Evolutionary conservation across 2,329 filamentous ascomycete species (phyloP), one percentile per base, ranked within the genome.

Genomic region (Passalora sequoiae): DNA sequence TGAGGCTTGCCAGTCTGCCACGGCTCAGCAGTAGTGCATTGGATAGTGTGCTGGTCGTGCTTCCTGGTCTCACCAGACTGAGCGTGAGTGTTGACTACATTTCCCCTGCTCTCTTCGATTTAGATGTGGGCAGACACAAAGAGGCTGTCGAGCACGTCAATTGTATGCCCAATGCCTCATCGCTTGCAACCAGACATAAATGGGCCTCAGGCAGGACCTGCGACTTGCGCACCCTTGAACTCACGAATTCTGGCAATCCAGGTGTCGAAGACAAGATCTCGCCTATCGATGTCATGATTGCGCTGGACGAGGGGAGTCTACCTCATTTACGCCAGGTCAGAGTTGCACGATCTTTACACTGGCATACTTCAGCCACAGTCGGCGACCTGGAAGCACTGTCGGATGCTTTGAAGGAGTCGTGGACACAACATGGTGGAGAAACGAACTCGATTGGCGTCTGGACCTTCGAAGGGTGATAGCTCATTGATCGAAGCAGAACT

Each of bases 71-170:
- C 2, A 56, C 55, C 2, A 47, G 50, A 16, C 64, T 75, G 1
- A 68, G 64, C 48, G 59, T 74, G 32, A 66, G 68, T 16, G 60
- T 71, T 7, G 71, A 73, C 47, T 74, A 72, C 57, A 68, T 74
- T 39, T 68, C 61, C n/a, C 59, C 59, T 3, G 52, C 59, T 6
- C 48, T 67, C 30, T 70, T 73, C 50, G 67, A 64, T 29, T 49
- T 54, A 10, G 50, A 44, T 17, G 44, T 42, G 8, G 33, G 32
- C 4, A 43, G 37, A n/a, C 43, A 37, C 22, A n/a, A 19, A 21
- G 43, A 45, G 30, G 43, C 22, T 13, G 29, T 40, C 19, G 42
- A 46, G 17, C 12, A 38, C 27, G 17, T 25, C 20, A 25, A 13
- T 19, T 17, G 20, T 8, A 12, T 37, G 4, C 40, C 30, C 5